Base-by-base conservation (phyloP, 176 grass and related monocot species). In the Hyparrhenia diplandra region DNA sequence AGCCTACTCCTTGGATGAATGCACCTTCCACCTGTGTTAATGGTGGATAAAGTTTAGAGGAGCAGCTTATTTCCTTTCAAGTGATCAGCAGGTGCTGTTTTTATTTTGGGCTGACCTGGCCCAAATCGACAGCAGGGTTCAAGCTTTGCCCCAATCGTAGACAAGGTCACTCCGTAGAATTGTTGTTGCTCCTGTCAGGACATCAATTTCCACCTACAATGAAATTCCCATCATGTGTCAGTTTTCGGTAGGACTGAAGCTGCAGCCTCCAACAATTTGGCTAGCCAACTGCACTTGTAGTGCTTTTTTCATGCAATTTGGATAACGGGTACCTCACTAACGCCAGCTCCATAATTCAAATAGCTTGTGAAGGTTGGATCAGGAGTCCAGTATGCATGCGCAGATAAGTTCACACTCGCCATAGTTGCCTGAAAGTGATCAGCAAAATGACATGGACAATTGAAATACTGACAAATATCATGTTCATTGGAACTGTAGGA, bases 131-230 rank as follows among this genome's bases (percentile, higher is more conserved):
- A 12, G 91, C 94, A 60, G 91, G 94, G 45, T 97, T 93, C 65
- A 97, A 83, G 83, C 94, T 97, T 78, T 91, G 86, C 13, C 94
- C 94, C 91, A 97, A 75, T 97, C 91, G 25, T 97, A 97, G 43
- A 69, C 49, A 13, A 97, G 86, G 59, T 97, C 94, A 72, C 80
- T 89, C 64, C 91, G 84, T 34, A 97, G 69, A 81, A 97, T 87
- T 73, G 88, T 87, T 14, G 91, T 93, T 69, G 78, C 94, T 74
- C 94, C 91, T 5, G 91, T 97, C 4, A 97, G 73, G 21, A 93
- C 73, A 77, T 97, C 90, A 54, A 97, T 54, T 73, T 97, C 94
- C 34, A 97, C 91, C 93, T 95, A 70, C 2, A 24, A 47, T 84
- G 42, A 83, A 36, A 75, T 60, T 77, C 68, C 31, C 10, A 47